Evolutionary conservation across 2,329 filamentous ascomycete species (phyloP).

Genomic region (Cladophialophora immunda): DNA sequence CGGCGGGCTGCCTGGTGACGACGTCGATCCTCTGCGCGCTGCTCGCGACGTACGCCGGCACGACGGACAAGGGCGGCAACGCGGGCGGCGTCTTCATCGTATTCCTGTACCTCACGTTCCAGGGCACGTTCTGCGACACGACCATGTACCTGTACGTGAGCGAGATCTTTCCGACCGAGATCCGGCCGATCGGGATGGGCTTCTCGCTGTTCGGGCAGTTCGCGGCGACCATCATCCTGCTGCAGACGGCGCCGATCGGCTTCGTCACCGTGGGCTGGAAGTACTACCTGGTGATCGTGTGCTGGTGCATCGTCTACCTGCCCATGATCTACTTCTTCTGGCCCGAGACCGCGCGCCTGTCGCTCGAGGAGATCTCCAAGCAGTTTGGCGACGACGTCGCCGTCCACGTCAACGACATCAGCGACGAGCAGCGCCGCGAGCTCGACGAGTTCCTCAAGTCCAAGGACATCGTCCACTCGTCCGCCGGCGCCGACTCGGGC

Average conservation of each 20-base stretch:
- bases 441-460: constrained; percentile 33
- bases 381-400: constrained; percentile 62
- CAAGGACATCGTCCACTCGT: constrained; percentile 28
- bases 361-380: constrained; percentile 56
- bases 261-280: constrained; percentile 57
- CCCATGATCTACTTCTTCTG: constrained; percentile 49
- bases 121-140: constrained; percentile 57
- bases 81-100: constrained; percentile 51
- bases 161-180: constrained; percentile 59
- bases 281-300: constrained; percentile 56
- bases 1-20: constrained; percentile 50
- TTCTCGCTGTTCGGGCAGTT: constrained; percentile 62
- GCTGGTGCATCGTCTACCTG: constrained; percentile 49
- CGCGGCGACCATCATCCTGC: constrained; percentile 57
- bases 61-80: constrained; percentile 46
- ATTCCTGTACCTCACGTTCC: constrained; percentile 59
- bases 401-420: constrained; percentile 55
- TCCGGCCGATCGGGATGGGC: constrained; percentile 62
- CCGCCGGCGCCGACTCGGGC: neutral
- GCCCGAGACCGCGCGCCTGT: constrained; percentile 50
- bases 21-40: constrained; percentile 50
- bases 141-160: constrained; percentile 59
- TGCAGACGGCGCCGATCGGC: constrained; percentile 56
- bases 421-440: constrained; percentile 47
- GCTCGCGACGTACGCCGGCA: constrained; percentile 47